These are phyloP conservation scores for Pichia nanzhaoensis DNA, from an alignment of 805 yeast genomes.

Conservation along the genomic window DNA sequence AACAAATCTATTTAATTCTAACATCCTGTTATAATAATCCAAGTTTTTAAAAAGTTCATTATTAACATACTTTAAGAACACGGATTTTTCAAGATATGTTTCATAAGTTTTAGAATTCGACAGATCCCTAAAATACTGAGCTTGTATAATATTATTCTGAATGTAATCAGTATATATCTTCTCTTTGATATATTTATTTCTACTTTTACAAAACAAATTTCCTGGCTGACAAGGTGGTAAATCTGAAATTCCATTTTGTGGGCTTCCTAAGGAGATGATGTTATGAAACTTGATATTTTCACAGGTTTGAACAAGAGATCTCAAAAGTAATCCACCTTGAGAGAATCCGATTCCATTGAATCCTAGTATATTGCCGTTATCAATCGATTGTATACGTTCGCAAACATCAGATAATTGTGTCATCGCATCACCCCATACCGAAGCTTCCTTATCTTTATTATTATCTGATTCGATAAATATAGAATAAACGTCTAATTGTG, in stretches of 20 bases:
- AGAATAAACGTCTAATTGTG: conserved; percentile 47
- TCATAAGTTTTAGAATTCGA: conserved; percentile 43
- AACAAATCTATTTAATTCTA: conserved; percentile 44
- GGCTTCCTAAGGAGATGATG: conserved; percentile 72
- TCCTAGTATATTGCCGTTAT: conserved; percentile 35
- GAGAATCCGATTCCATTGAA: conserved; percentile 75
- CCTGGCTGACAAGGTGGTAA: conserved; percentile 49
- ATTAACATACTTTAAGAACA: conserved; percentile 57
- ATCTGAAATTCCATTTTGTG: conserved; percentile 71
- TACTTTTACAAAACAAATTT: conserved; percentile 44
- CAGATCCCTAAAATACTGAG: conserved; percentile 67
- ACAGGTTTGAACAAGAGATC: conserved; percentile 62
- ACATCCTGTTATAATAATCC: conserved; percentile 38
- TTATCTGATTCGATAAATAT: conserved; percentile 45
- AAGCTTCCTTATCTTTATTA: conserved; percentile 44
- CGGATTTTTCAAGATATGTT: conserved; percentile 48
- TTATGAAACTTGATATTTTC: conserved; percentile 36
- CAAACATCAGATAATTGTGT: conserved; percentile 51
- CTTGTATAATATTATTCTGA: conserved; percentile 56
- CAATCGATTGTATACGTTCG: conserved; percentile 37
- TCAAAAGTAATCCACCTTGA: conserved; percentile 77
- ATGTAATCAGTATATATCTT: conserved; percentile 55
- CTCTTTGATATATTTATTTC: conserved; percentile 46
- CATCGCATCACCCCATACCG: conserved; percentile 55
- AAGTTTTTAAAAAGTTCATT: conserved; percentile 42